These are phyloP conservation scores for Polysphondylium violaceum DNA, from an alignment of 78 protist species.

Conservation along the genomic window DNA sequence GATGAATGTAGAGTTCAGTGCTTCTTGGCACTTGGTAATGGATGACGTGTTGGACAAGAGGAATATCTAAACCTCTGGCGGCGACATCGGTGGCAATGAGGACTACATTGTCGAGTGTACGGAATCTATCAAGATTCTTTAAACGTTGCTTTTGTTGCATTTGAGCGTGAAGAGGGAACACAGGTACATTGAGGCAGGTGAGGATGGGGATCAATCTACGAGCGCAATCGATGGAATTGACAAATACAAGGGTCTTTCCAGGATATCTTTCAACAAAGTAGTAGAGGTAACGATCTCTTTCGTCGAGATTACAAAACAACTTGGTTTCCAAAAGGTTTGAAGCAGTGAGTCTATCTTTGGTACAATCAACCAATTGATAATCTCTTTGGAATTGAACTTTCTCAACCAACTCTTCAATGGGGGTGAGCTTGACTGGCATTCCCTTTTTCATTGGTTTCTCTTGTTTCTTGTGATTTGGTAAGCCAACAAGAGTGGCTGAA, in stretches of 20 bases:
- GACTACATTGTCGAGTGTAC: constrained; percentile 53
- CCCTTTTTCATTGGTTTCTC: not conserved
- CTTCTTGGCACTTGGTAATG: constrained; percentile 54
- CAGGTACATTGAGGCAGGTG: constrained; percentile 90
- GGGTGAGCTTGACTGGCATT: not conserved
- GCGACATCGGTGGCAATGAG: constrained; percentile 99
- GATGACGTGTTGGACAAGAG: constrained; percentile 64
- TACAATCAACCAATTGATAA: constrained; percentile 63
- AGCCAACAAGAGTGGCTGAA: constrained; percentile 69
- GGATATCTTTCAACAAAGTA: constrained; percentile 66
- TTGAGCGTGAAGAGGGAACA: constrained; percentile 96
- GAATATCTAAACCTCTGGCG: constrained; percentile 98
- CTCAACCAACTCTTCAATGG: constrained; percentile 37
- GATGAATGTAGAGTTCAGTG: constrained; percentile 88
- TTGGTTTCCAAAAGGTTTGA: constrained; percentile 60
- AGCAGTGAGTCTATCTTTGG: constrained; percentile 48
- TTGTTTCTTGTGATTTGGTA: not conserved
- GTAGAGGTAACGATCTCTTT: constrained; percentile 64
- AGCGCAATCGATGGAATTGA: constrained; percentile 82
- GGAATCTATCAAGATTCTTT: constrained; percentile 81
- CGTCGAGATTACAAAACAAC: constrained; percentile 64
- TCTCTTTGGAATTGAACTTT: constrained; percentile 75
- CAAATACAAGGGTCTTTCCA: constrained; percentile 90
- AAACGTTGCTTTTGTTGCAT: constrained; percentile 91
- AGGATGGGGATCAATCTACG: constrained; percentile 88